A percentile compares a stretch with the other conserved stretches of the same genome.
Evolutionary conservation across 306 rosid species (phyloP).

Genomic region (Casuarina equisetifolia): DNA sequence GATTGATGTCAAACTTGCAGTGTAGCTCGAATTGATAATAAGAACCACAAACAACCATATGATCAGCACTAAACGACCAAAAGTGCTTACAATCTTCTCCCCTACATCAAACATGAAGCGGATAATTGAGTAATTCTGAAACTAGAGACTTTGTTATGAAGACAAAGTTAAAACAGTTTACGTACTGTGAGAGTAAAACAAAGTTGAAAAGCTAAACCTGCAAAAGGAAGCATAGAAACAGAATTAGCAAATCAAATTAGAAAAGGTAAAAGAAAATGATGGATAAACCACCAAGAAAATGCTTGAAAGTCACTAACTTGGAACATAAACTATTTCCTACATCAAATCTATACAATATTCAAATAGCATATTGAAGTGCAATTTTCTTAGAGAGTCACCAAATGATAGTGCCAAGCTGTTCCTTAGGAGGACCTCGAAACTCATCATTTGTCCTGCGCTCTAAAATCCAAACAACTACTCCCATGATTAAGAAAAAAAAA

Average conservation of each 20-base stretch:
- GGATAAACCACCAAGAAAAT: not conserved
- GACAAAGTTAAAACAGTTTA: not conserved
- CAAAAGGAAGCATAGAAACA: conserved; percentile 6
- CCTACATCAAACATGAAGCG: conserved; percentile 39
- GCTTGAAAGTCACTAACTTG: too few species aligned
- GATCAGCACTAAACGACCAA: conserved; percentile 78
- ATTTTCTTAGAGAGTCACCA: conserved; percentile 50
- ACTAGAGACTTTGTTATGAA: not conserved
- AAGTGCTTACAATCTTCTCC: conserved; percentile 87
- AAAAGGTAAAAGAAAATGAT: not conserved
- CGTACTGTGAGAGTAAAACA: conserved; percentile 38
- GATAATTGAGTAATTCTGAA: not conserved
- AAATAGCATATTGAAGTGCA: too few species aligned
- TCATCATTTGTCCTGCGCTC: conserved; percentile 87
- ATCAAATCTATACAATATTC: too few species aligned
- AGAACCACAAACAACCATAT: conserved; percentile 94
- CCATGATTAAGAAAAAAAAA: conserved; percentile 61
- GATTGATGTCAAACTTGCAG: conserved; percentile 93
- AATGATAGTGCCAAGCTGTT: conserved; percentile 60
- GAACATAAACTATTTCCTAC: too few species aligned
- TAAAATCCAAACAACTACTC: conserved; percentile 88
- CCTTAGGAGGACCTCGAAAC: conserved; percentile 87
- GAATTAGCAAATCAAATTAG: not conserved
- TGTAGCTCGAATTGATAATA: conserved; percentile 88
- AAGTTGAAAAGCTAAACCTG: conserved; percentile 89